Conservation (phyloP, 2,329 filamentous ascomycete species). For the Sarocladium brachiariae region DNA sequence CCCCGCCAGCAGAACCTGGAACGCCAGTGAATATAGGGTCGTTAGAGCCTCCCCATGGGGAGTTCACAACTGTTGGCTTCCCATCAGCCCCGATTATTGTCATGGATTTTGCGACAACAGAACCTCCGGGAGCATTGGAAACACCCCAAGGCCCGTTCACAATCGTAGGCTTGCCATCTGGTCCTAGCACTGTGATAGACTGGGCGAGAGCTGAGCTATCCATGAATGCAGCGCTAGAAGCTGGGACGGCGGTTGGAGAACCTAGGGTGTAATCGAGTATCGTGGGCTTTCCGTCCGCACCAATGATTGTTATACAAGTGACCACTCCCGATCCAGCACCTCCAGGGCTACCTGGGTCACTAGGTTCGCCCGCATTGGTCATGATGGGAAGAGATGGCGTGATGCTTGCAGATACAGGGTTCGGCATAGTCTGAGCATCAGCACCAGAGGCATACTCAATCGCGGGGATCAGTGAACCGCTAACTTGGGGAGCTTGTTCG, state of each 20-base stretch:
- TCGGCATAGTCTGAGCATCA: not conserved
- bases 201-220: slow-evolving; percentile 1
- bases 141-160: not conserved
- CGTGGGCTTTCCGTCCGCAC: slow-evolving; percentile 9
- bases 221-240: not conserved
- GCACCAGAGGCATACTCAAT: not conserved
- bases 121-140: not conserved
- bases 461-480: not conserved
- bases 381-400: not conserved
- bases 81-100: slow-evolving; percentile 11
- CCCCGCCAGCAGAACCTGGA: not conserved
- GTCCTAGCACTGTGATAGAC: slow-evolving; percentile 9
- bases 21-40: not conserved
- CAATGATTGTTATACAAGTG: slow-evolving; percentile 7
- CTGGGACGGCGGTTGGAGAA: not conserved
- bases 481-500: not conserved
- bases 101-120: not conserved
- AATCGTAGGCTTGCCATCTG: slow-evolving; percentile 7
- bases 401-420: not conserved
- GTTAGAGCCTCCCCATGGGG: not conserved
- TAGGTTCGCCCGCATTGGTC: not conserved
- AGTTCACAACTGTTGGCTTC: not conserved
- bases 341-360: not conserved
- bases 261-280: slow-evolving; percentile 3
- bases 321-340: not conserved